phyloP scores from a whole-genome alignment of 331 rosid genomes.

The Cydonia oblonga region DNA sequence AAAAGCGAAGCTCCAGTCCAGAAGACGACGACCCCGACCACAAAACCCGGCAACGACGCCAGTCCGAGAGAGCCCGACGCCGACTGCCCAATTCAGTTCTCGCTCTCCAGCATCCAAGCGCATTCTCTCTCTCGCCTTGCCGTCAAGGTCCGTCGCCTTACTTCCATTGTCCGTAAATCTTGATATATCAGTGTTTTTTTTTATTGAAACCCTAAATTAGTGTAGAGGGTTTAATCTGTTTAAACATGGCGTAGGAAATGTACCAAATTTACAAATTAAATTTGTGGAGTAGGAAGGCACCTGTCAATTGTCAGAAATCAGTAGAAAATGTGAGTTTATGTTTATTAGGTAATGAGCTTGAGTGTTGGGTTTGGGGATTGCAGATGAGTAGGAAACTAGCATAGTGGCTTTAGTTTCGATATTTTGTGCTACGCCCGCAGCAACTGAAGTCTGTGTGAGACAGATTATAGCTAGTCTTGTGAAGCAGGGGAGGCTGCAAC shows the following conservation, averaged over 20 bases:
- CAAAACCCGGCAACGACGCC: not conserved
- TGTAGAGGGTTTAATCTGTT: not conserved
- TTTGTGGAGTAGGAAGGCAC: not conserved
- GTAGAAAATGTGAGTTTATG: not conserved
- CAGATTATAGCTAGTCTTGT: not conserved
- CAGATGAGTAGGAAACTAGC: not conserved
- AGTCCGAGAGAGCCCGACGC: not conserved
- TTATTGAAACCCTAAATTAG: not conserved
- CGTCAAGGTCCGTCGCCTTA: slow-evolving; percentile 31
- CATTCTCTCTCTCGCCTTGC: slow-evolving; percentile 22
- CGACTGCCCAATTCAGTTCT: no score
- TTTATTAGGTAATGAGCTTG: not conserved
- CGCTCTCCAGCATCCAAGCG: no score
- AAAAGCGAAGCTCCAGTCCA: slow-evolving; percentile 24
- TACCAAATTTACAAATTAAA: not conserved
- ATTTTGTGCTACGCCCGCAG: not conserved
- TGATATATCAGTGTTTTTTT: not conserved
- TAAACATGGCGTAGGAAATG: not conserved
- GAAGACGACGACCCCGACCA: not conserved
- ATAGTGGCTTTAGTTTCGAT: not conserved
- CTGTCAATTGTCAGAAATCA: not conserved
- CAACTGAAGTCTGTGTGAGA: not conserved
- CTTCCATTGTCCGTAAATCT: not conserved
- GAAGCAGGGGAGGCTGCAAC: not conserved
- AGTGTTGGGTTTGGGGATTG: not conserved